These are phyloP conservation scores for Panicum virgatum DNA, from an alignment of 202 grass and related monocot genomes.

Conservation along the genomic window DNA sequence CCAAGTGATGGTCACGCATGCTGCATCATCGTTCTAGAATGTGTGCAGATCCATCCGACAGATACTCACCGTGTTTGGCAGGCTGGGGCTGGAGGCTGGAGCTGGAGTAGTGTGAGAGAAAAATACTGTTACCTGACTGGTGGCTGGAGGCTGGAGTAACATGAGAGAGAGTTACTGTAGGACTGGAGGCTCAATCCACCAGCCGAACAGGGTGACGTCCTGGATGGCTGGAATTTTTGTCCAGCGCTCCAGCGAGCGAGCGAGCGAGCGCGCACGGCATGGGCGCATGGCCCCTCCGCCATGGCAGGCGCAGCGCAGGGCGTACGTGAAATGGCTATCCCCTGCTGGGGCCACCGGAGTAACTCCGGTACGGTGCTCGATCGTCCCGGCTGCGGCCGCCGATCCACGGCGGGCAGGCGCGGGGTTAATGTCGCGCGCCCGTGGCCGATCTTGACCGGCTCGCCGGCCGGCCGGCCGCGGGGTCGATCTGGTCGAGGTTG, in stretches of 20 bases:
- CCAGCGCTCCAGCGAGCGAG: background rate
- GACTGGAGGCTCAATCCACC: no score
- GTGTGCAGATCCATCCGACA: background rate
- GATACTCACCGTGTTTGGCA: no score
- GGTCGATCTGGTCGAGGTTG: background rate
- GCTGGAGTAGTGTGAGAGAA: no score
- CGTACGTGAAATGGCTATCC: background rate
- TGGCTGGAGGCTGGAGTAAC: no score
- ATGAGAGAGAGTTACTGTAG: no score
- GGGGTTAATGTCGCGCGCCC: background rate
- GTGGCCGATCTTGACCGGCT: background rate
- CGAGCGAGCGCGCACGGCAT: background rate
- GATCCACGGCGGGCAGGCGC: no score
- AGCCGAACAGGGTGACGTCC: no score
- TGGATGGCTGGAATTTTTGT: background rate
- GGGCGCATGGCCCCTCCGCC: background rate
- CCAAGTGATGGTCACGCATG: background rate
- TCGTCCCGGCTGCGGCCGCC: background rate
- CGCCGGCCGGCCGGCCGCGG: background rate
- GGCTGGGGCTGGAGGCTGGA: no score
- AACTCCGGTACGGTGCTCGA: constrained; percentile 31
- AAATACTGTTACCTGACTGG: no score
- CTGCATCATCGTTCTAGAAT: background rate
- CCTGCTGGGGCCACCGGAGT: constrained; percentile 44
- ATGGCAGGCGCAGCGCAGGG: background rate